These are phyloP conservation scores for Jimgerdemannia flammicorona DNA, from an alignment of 192 early-diverging fungal genomes.

Conservation along the genomic window DNA sequence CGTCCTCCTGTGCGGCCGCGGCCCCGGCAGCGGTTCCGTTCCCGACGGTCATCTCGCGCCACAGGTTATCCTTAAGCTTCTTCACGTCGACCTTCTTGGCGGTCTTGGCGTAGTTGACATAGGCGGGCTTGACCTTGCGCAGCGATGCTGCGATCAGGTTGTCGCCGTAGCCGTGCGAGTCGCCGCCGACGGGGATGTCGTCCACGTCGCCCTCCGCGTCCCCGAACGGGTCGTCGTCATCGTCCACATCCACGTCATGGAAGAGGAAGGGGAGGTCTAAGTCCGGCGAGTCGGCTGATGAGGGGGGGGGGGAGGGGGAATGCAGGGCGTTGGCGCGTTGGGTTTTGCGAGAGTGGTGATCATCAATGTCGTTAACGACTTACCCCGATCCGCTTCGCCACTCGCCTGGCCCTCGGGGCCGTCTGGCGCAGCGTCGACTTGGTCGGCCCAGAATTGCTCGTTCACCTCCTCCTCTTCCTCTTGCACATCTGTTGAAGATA, in stretches of 20 bases:
- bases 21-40: too few species aligned
- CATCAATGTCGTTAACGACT: too few species aligned
- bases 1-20: not conserved
- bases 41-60: constrained; percentile 58
- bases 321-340: too few species aligned
- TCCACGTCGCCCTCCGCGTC: constrained; percentile 3
- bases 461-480: not conserved
- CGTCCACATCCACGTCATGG: not conserved
- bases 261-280: not conserved
- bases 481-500: too few species aligned
- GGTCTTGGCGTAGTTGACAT: constrained; percentile 77
- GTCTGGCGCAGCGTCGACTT: too few species aligned
- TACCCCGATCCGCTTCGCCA: too few species aligned
- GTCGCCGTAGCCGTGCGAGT: constrained; percentile 33
- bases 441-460: too few species aligned
- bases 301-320: too few species aligned
- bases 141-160: constrained; percentile 45
- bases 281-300: too few species aligned
- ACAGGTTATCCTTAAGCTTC: constrained; percentile 95
- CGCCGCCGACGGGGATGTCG: constrained; percentile 32
- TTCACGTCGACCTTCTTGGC: constrained; percentile 96
- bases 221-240: constrained; percentile 4
- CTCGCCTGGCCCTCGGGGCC: too few species aligned
- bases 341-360: too few species aligned
- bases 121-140: constrained; percentile 64